Evolutionary conservation across 1,139 yeast species (phyloP), one percentile per base, ranked within the genome.

Genomic region (Yamadazyma triangularis): DNA sequence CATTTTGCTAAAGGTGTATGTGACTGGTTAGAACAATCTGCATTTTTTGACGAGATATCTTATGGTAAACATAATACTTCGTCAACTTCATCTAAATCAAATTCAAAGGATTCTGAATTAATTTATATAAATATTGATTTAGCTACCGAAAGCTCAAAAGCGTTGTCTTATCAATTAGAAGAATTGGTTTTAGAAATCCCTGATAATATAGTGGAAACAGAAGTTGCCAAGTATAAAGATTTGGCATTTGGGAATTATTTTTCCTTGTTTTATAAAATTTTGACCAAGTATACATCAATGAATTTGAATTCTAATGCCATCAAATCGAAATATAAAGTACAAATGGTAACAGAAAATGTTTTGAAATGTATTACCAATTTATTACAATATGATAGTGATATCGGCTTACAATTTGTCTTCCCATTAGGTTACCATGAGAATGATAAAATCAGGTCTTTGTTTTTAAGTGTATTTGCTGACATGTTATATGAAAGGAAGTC

Each of bases 341-440:
- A 71, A 20, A 55, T 61, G 9, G 66, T 84, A 19, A 72, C 78
- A 16, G 85, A 80, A 15, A 77, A 81, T 50, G 77, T 83, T n/a
- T 74, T 85, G 32, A 63, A 66, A 23, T 75, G 86, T 24, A 64
- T 86, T 28, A 77, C 89, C 2, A 82, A 82, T 42, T 54, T 87
- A 25, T 62, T 87, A 30, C 79, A 74, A 44, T 72, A 84, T 8
- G 88, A 87, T 48, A 77, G 82, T 2, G 88, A 82, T 40, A 78
- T 84, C 29, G 95, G 95, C 8, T 65, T 86, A 50, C 79, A 77
- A 33, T 77, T 77, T 53, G 88, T 89, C 1, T 57, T 87, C 11
- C 88, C 93, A 0, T 65, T 86, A 48, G 94, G 95, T 0, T 83
- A 78, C 45, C 87, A 86, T 44, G 73, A 72, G 24, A 83, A 83